phyloP scores from a whole-genome alignment of 2,329 filamentous ascomycete species.

The Cordyceps cateniannulata region DNA sequence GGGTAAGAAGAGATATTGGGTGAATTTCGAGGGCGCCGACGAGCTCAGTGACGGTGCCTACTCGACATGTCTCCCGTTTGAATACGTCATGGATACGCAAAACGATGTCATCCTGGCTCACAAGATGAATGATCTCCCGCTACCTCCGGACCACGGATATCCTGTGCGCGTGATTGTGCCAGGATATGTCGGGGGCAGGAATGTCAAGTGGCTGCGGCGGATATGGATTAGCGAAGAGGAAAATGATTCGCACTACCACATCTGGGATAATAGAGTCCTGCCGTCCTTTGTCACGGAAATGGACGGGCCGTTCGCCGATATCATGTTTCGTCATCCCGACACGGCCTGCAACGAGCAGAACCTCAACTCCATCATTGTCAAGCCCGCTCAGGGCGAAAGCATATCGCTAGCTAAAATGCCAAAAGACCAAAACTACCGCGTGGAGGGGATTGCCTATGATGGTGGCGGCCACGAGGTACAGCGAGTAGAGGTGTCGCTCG shows the following conservation, averaged over 20 bases:
- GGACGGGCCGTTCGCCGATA: constrained; percentile 38
- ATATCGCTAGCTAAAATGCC: constrained; percentile 30
- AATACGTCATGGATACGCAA: too few relatives aligned
- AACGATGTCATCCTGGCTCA: too few relatives aligned
- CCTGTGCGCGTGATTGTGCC: constrained; percentile 41
- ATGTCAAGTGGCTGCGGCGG: constrained; percentile 46
- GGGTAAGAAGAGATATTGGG: too few relatives aligned
- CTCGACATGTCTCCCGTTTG: too few relatives aligned
- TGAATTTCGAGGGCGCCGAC: too few relatives aligned
- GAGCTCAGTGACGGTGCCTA: too few relatives aligned
- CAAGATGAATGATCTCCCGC: too few relatives aligned
- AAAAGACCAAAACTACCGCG: constrained; percentile 27
- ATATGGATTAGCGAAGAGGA: constrained; percentile 45
- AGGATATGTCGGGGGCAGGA: constrained; percentile 43
- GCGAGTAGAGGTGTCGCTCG: constrained; percentile 32
- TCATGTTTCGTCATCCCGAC: constrained; percentile 39
- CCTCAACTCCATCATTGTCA: constrained; percentile 39
- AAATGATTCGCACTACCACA: constrained; percentile 37
- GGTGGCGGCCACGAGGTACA: constrained; percentile 45
- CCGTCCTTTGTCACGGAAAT: constrained; percentile 41
- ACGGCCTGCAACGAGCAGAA: constrained; percentile 41
- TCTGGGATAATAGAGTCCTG: constrained; percentile 37
- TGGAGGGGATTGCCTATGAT: constrained; percentile 45
- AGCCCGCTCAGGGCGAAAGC: constrained; percentile 37
- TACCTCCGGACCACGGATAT: constrained; percentile 40